Conservation (phyloP, 495 filamentous ascomycete species). For the Astrothelium macrocarpum region DNA sequence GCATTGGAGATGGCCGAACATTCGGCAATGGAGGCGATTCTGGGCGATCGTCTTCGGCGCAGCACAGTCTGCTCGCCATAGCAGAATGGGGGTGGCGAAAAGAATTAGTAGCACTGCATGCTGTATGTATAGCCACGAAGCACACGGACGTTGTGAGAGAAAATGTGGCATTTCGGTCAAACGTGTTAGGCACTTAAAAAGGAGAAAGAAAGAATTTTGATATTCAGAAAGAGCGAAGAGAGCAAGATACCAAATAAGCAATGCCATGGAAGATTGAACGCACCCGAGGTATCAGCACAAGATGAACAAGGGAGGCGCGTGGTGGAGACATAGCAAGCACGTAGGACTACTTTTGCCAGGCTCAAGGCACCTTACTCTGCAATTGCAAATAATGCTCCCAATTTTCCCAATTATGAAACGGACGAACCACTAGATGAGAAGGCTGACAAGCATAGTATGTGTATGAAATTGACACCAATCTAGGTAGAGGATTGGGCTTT, state of each 20-base stretch:
- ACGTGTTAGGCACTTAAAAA: too few species aligned
- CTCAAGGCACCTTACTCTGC: too few species aligned
- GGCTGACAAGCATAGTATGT: too few species aligned
- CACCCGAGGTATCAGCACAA: too few species aligned
- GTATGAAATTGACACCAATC: too few species aligned
- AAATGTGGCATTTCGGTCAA: not conserved
- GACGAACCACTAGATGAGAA: too few species aligned
- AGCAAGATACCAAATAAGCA: not conserved
- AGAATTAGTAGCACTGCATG: not conserved
- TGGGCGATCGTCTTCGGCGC: not conserved
- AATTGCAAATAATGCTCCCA: too few species aligned
- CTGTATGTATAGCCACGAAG: not conserved
- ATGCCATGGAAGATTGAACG: not conserved
- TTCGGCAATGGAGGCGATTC: not conserved
- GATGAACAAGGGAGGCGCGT: not conserved
- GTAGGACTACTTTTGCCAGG: too few species aligned
- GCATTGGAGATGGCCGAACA: not conserved
- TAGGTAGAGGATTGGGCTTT: too few species aligned
- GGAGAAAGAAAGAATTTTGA: too few species aligned
- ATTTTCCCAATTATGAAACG: too few species aligned
- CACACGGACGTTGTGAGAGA: not conserved
- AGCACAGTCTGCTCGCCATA: conserved; percentile 4
- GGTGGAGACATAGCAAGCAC: not conserved
- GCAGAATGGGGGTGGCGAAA: not conserved
- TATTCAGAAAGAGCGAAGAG: not conserved